Evolutionary conservation across 495 filamentous ascomycete species (phyloP).

Genomic region (Aspergillus bertholletiae): DNA sequence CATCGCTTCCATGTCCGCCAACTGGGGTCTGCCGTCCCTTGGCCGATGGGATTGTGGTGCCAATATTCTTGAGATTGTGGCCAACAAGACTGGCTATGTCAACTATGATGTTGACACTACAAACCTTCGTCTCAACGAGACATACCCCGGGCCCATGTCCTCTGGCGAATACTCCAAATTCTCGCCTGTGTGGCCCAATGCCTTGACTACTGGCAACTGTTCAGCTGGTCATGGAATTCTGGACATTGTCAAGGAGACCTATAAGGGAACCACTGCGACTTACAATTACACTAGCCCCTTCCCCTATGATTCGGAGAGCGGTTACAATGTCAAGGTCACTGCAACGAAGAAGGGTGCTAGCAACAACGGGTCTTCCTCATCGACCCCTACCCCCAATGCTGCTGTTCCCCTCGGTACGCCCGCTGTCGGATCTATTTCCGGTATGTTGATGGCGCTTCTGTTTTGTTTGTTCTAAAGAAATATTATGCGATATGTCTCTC

Average conservation of each 20-base stretch:
- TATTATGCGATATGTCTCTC: not conserved
- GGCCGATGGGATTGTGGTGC: slow-evolving; percentile 71
- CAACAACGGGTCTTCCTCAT: not conserved
- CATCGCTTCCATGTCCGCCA: slow-evolving; percentile 60
- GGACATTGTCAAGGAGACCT: slow-evolving; percentile 39
- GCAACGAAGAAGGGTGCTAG: slow-evolving; percentile 20
- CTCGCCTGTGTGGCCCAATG: slow-evolving; percentile 37
- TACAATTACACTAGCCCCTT: slow-evolving; percentile 45
- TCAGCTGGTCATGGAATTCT: slow-evolving; percentile 46
- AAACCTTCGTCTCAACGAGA: slow-evolving; percentile 42
- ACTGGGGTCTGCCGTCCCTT: slow-evolving; percentile 66
- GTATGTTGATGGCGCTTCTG: not conserved
- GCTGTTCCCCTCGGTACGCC: not conserved
- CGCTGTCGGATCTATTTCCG: not conserved
- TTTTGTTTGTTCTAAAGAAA: not conserved
- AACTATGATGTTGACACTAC: slow-evolving; percentile 46
- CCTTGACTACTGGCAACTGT: slow-evolving; percentile 35
- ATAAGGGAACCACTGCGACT: slow-evolving; percentile 25
- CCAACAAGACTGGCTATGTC: slow-evolving; percentile 53
- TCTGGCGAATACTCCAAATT: slow-evolving; percentile 28
- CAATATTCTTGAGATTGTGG: slow-evolving; percentile 62
- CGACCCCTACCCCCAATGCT: slow-evolving; percentile 1
- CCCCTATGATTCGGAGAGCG: slow-evolving; percentile 32
- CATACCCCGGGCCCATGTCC: slow-evolving; percentile 48
- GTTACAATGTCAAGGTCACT: slow-evolving; percentile 30